These are phyloP conservation scores for Fusarium citri DNA, from an alignment of 2,329 filamentous ascomycete genomes.

Conservation along the genomic window DNA sequence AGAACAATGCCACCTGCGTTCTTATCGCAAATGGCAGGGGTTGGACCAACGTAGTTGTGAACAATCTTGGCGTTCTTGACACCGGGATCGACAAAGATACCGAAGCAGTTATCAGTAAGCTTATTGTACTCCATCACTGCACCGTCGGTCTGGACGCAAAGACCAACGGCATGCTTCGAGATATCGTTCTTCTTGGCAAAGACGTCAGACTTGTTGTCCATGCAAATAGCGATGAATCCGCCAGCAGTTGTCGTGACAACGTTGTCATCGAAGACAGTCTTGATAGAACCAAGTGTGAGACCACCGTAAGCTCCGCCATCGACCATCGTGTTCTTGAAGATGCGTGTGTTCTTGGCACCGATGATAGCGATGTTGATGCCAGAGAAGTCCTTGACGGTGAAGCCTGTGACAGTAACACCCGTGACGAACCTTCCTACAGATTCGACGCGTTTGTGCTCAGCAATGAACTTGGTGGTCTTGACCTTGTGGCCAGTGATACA, in stretches of 20 bases:
- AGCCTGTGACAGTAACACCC: slow-evolving; percentile 50
- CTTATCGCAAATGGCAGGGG: slow-evolving; percentile 26
- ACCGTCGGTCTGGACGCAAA: slow-evolving; percentile 52
- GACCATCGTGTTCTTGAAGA: slow-evolving; percentile 34
- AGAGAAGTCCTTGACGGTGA: slow-evolving; percentile 48
- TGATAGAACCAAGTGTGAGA: slow-evolving; percentile 52
- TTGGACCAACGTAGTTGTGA: slow-evolving; percentile 46
- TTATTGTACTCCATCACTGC: slow-evolving; percentile 50
- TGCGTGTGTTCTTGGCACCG: slow-evolving; percentile 45
- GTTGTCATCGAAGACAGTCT: slow-evolving; percentile 48
- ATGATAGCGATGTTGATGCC: slow-evolving; percentile 53
- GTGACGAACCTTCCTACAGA: slow-evolving; percentile 45
- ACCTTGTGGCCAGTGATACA: slow-evolving; percentile 50
- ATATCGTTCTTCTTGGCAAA: slow-evolving; percentile 47
- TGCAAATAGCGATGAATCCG: slow-evolving; percentile 50
- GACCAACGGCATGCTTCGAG: slow-evolving; percentile 47
- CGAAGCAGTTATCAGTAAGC: slow-evolving; percentile 48
- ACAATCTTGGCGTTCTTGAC: slow-evolving; percentile 46
- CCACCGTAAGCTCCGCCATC: slow-evolving; percentile 47
- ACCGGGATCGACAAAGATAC: slow-evolving; percentile 50
- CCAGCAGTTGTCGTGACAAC: slow-evolving; percentile 37
- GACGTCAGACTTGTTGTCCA: slow-evolving; percentile 50
- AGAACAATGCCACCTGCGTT: slow-evolving; percentile 44
- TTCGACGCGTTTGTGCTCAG: slow-evolving; percentile 48
- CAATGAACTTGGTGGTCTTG: slow-evolving; percentile 38